Base-by-base conservation (phyloP, 441 rosid species). In the Breynia disticha region DNA sequence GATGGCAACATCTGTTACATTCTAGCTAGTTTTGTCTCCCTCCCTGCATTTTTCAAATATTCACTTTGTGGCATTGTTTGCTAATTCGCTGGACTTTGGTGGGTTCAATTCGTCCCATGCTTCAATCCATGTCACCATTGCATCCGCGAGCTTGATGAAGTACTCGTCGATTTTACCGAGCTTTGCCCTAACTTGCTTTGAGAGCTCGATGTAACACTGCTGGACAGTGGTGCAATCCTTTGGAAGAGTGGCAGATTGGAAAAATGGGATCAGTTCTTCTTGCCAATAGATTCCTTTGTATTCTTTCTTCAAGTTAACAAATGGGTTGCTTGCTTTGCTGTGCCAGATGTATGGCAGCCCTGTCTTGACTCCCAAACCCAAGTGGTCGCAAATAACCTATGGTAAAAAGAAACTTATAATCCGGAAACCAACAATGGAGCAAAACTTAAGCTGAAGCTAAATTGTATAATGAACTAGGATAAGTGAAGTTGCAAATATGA, bases 51-150 rank as follows among this genome's bases (percentile, higher is more conserved):
- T 1, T 20, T 21, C 37, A 56, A 1, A 48, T 14, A 51, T 63
- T 67, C 71, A 79, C 41, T 76, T 70, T 18, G 76, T 60, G 46
- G 81, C 48, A 55, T 76, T 72, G 0, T 66, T 56, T 20, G 60
- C 22, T n/a, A 58, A 3, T 43, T 67, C 78, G 17, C 59, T 64
- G 5, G 76, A 58, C 18, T 68, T 65, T 16, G 65, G 59, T 13
- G 81, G 79, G 86, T 86, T 89, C 68, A 82, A 79, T 72, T 89
- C 95, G 32, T 86, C 95, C 97, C 97, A 89, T 17, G 90, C 89
- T 19, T 84, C 88, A 18, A 89, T 79, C 95, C 95, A 89, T 20
- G 95, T 86, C 57, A 79, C 80, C 97, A 86, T 86, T 53, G 90
- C 87, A 61, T 86, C 88, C 0, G 83, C 83, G 32, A 89, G 80